Conservation (phyloP, 208 protist species). For the Acanthamoeba triangularis region DNA sequence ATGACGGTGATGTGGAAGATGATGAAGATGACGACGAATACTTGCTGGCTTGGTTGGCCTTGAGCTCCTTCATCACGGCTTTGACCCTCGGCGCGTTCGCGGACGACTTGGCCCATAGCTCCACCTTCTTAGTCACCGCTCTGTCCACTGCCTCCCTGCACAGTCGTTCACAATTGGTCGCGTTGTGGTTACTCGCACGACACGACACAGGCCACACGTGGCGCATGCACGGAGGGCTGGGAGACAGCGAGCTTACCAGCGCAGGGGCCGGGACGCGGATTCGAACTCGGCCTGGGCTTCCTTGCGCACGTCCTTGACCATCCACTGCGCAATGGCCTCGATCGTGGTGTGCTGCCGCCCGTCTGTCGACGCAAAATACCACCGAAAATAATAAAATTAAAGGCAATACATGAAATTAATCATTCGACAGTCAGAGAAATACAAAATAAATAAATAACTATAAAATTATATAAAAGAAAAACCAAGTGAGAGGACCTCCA, state of each 20-base stretch:
- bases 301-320: conserved; percentile 57
- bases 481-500: background rate
- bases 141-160: conserved; percentile 21
- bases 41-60: conserved; percentile 6
- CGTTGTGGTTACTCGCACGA: background rate
- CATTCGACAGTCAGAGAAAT: too few relatives aligned
- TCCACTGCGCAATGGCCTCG: conserved; percentile 20
- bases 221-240: background rate
- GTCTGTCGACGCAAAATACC: background rate
- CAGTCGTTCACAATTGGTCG: background rate
- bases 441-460: background rate
- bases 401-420: background rate
- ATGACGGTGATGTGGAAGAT: too few relatives aligned
- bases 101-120: background rate
- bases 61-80: conserved; percentile 10
- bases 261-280: background rate
- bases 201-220: background rate
- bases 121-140: background rate
- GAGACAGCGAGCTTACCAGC: background rate
- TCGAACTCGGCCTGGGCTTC: conserved; percentile 45
- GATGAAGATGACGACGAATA: background rate
- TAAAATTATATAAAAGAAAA: too few relatives aligned
- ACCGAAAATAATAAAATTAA: background rate
- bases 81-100: background rate
- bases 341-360: conserved; percentile 10